Conservation (phyloP, 345 rosid species). For the Populus nigra region DNA sequence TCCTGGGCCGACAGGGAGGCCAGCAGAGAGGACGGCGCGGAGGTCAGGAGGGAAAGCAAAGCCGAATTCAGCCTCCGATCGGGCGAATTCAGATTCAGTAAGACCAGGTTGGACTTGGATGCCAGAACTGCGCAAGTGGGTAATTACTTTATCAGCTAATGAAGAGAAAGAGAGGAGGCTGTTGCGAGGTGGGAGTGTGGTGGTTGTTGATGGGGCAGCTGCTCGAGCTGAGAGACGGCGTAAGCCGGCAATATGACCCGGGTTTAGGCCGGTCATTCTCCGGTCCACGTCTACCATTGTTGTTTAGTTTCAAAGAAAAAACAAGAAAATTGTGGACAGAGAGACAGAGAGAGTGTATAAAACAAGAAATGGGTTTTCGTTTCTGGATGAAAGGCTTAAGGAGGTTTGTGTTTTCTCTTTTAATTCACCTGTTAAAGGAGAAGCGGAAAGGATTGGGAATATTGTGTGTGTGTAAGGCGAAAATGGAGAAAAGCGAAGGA, state of each 20-base stretch:
- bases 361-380: background rate
- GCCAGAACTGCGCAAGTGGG: slow-evolving; percentile 64
- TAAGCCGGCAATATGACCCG: slow-evolving; percentile 83
- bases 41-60: slow-evolving; percentile 95
- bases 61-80: slow-evolving; percentile 86
- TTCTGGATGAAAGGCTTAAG: background rate
- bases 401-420: background rate
- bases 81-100: slow-evolving; percentile 76
- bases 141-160: slow-evolving; percentile 67
- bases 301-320: background rate
- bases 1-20: slow-evolving; percentile 80
- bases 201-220: slow-evolving; percentile 56
- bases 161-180: slow-evolving; percentile 70
- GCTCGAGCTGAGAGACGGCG: slow-evolving; percentile 96
- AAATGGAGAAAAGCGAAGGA: slow-evolving; percentile 14
- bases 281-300: slow-evolving; percentile 98
- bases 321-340: too few species aligned
- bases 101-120: slow-evolving; percentile 81
- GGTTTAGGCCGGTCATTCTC: slow-evolving; percentile 83
- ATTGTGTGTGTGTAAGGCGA: background rate
- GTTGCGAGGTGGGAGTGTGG: slow-evolving; percentile 50
- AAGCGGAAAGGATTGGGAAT: background rate
- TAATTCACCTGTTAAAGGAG: background rate
- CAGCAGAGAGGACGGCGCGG: slow-evolving; percentile 78
- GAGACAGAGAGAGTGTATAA: too few species aligned